phyloP scores from a whole-genome alignment of 768 basidiomycete genomes.

The Boletus vinaceobasis region DNA sequence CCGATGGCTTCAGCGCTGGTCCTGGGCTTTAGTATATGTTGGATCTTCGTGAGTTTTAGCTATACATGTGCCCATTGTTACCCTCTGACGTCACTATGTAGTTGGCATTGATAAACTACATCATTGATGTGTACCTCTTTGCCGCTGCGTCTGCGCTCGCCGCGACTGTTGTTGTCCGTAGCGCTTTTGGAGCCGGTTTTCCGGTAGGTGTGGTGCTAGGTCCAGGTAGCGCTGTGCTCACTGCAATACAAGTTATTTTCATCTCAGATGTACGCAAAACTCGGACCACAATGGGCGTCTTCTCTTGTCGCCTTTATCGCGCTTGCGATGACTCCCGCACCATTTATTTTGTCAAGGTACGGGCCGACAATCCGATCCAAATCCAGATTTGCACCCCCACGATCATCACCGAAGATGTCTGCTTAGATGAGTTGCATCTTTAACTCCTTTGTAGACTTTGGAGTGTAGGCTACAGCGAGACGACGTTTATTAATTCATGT shows the following conservation, averaged over 20 bases:
- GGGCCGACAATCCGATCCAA: conserved; percentile 41
- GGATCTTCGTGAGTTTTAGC: conserved; percentile 48
- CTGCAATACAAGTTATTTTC: conserved; percentile 40
- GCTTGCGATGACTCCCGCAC: conserved; percentile 49
- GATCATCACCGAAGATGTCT: conserved; percentile 8
- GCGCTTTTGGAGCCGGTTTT: conserved; percentile 51
- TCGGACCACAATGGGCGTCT: conserved; percentile 58
- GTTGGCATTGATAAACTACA: conserved; percentile 57
- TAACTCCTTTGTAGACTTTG: neutral
- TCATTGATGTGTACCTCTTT: conserved; percentile 56
- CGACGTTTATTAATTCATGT: neutral
- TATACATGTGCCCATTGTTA: neutral
- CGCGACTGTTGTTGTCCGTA: conserved; percentile 49
- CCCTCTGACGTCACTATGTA: conserved; percentile 18
- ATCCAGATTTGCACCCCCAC: conserved; percentile 42
- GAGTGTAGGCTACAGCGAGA: neutral
- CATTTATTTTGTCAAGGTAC: conserved; percentile 44
- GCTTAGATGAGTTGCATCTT: neutral
- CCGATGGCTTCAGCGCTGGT: conserved; percentile 49
- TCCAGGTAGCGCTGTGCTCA: conserved; percentile 2
- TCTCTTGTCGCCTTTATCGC: conserved; percentile 53
- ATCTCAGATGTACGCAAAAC: conserved; percentile 48
- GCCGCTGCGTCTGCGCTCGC: conserved; percentile 58
- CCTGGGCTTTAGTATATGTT: conserved; percentile 51
- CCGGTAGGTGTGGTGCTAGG: conserved; percentile 25